A percentile compares a stretch with the other conserved stretches of the same genome.
These are phyloP conservation scores for Lepidopterella palustris DNA, from an alignment of 495 filamentous ascomycete genomes.

Conservation along the genomic window DNA sequence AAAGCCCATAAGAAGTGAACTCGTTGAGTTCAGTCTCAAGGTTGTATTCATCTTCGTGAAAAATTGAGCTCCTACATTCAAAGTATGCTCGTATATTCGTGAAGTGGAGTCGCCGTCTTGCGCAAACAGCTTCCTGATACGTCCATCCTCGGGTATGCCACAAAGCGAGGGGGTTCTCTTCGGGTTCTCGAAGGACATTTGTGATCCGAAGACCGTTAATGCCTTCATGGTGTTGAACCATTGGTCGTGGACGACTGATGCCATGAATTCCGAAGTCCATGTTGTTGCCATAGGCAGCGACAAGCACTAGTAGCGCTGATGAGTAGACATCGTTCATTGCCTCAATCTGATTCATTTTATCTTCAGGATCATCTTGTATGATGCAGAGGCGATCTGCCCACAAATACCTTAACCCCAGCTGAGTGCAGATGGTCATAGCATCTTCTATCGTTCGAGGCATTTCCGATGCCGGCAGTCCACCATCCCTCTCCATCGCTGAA, in stretches of 20 bases:
- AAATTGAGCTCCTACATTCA: not conserved
- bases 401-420: not conserved
- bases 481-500: not conserved
- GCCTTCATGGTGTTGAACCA: not conserved
- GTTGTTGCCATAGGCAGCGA: not conserved
- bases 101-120: not conserved
- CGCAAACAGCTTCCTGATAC: not conserved
- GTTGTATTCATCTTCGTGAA: not conserved
- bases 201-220: not conserved
- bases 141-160: not conserved
- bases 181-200: not conserved
- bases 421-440: not conserved
- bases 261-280: not conserved
- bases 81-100: not conserved
- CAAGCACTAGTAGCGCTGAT: not conserved
- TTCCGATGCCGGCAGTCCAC: not conserved
- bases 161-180: not conserved
- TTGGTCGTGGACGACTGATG: not conserved
- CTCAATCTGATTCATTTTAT: not conserved
- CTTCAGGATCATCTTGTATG: not conserved
- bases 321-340: not conserved
- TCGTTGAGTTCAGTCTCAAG: not conserved
- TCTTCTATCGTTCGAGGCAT: not conserved
- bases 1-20: not conserved
- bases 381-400: slow-evolving; percentile 1